Base-by-base conservation (phyloP, 1,284 basidiomycete genomes). In the Trichosporon sp. region DNA sequence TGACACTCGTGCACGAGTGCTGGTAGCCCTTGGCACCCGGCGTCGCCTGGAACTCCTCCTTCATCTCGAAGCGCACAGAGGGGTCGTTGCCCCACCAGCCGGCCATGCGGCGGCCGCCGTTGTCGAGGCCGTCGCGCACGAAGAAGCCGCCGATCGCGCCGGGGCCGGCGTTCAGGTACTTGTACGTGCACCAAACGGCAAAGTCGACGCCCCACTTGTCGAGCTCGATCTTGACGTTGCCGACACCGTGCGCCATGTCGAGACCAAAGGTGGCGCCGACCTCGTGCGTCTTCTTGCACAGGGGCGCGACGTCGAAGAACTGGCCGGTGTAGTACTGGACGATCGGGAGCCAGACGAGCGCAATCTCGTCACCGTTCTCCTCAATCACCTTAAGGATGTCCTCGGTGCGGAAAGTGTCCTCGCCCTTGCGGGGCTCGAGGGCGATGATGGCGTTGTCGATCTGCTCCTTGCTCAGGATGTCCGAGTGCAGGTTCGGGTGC, bases 321-420 rank as follows among this genome's bases (percentile, higher is more conserved):
- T 99, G 95, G n/a, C 95, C 97, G 12, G 94, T 96, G 84, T 98
- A 98, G 85, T 95, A 99, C 83, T 99, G 96, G 12, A 97, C 88
- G 0, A 93, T 92, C 68, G 91, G 90, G 78, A 98, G 91, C 72
- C 96, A 87, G 68, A 98, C 93, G 64, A 98, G 86, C 27, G 95
- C 92, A 74, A 97, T 93, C 73, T 75, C 74, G 62, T 86, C 83
- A 21, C 91, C 92, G 79, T 95, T 87, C 75, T 88, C 86, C 65
- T 89, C 87, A 76, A 99, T 89, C 44, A 85, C 85, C 58, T 87
- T 85, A 21, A 98, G 84, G 74, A 99, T 96, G 84, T 99, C 97
- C 77, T 92, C 89, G 74, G 92, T 91, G 73, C 93, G 88, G 70
- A 99, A 88, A n/a, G 86, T 90, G 80, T 89, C 91, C 83, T 98